Evolutionary conservation across 1,284 basidiomycete species (phyloP).

Genomic region (Moniliella sp.): DNA sequence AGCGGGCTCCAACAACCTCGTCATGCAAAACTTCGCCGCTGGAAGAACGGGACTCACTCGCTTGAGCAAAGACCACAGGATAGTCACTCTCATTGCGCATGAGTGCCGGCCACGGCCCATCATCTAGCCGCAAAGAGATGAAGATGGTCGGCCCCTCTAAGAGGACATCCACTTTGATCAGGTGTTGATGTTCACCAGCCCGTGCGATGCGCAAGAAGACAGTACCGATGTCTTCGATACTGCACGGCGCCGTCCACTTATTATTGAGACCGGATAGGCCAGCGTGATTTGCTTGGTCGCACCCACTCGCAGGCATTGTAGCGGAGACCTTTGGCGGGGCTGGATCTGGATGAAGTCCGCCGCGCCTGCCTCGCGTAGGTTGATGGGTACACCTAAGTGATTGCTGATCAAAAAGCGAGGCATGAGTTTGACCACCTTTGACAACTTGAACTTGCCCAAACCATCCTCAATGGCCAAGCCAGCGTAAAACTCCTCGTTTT

Average conservation of each 20-base stretch:
- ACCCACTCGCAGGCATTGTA: slow-evolving; percentile 50
- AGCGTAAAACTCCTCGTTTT: slow-evolving; percentile 58
- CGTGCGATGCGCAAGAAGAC: slow-evolving; percentile 51
- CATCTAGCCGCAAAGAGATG: slow-evolving; percentile 50
- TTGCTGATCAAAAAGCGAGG: slow-evolving; percentile 84
- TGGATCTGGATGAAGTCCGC: slow-evolving; percentile 34
- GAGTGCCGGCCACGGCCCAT: slow-evolving; percentile 60
- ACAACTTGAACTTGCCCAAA: slow-evolving; percentile 70
- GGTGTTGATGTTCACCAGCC: slow-evolving; percentile 35
- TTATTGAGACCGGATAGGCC: slow-evolving; percentile 60
- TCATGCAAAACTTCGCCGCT: slow-evolving; percentile 3
- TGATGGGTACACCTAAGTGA: slow-evolving; percentile 48
- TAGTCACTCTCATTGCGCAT: slow-evolving; percentile 74
- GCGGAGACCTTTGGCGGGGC: slow-evolving; percentile 44
- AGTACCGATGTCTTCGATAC: slow-evolving; percentile 69
- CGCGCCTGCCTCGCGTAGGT: slow-evolving; percentile 62
- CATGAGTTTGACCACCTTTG: slow-evolving; percentile 73
- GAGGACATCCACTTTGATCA: slow-evolving; percentile 62
- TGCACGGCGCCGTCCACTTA: slow-evolving; percentile 72
- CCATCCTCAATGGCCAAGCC: slow-evolving; percentile 85
- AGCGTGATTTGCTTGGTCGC: slow-evolving; percentile 46
- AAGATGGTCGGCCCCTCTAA: slow-evolving; percentile 77
- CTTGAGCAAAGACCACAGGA: slow-evolving; percentile 51
- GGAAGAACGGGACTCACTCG: slow-evolving; percentile 5
- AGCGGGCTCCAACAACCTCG: slow-evolving; percentile 22